A percentile compares a stretch with the other conserved stretches of the same genome.
phyloP scores from a whole-genome alignment of 495 filamentous ascomycete species.

The Daldinia grandis region DNA sequence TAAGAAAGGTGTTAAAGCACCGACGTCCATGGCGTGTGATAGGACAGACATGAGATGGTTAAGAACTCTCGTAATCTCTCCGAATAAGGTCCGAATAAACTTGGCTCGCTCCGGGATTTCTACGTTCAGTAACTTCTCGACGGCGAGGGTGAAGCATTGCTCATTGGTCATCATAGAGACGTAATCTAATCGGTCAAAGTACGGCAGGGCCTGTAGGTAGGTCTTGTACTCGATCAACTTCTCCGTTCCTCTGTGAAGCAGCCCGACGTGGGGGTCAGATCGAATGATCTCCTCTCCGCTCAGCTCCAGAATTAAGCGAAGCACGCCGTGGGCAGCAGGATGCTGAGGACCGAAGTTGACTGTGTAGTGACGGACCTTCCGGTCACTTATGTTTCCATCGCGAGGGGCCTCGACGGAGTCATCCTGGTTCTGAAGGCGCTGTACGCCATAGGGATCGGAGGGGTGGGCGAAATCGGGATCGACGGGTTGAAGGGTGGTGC shows the following conservation, averaged over 20 bases:
- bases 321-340: constrained; percentile 97
- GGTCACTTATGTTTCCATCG: constrained; percentile 60
- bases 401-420: constrained; percentile 59
- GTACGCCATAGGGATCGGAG: constrained; percentile 55
- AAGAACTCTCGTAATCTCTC: constrained; percentile 91
- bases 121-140: constrained; percentile 97
- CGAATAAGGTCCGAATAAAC: constrained; percentile 96
- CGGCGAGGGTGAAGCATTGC: constrained; percentile 93
- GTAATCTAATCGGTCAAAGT: constrained; percentile 99
- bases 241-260: constrained; percentile 97
- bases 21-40: constrained; percentile 99
- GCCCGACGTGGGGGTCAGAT: constrained; percentile 94
- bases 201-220: constrained; percentile 96
- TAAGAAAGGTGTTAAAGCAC: constrained; percentile 96
- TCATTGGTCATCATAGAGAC: constrained; percentile 99
- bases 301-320: constrained; percentile 96
- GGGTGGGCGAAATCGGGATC: constrained; percentile 68
- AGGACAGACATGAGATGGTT: constrained; percentile 99
- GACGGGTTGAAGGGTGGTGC: constrained; percentile 73
- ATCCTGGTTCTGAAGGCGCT: constrained; percentile 51
- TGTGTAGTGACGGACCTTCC: constrained; percentile 98
- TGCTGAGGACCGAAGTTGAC: constrained; percentile 99
- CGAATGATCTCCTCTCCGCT: constrained; percentile 98
- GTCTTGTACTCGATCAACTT: constrained; percentile 99
- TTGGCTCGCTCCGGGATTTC: constrained; percentile 96